Evolutionary conservation across 768 basidiomycete genomes (phyloP), one percentile per base, ranked within the genome.

Genomic region (Russula compacta): DNA sequence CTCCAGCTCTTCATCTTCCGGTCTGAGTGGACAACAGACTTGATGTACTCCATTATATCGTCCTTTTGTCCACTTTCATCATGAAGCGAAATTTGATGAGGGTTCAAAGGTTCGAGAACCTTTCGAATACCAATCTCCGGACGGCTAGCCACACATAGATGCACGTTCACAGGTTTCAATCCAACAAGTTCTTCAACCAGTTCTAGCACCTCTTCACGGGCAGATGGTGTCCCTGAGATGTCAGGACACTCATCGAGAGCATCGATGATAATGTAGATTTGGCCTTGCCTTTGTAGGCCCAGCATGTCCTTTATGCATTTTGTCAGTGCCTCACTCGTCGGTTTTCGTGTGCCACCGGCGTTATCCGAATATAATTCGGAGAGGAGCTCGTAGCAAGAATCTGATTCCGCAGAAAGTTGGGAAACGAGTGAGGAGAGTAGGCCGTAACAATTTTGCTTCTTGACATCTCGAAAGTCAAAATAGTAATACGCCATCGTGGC

Each of bases 401-500:
- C 19, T 4, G 49, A 51, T 14, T 49, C n/a, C 4, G 36, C 10
- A 19, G 43, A 49, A 17, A 58, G 48, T 8, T 58, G 57, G 0
- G 21, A 38, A 19, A 50, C 29, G 50, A 59, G 58, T 21, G 58
- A 59, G 10, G 48, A 21, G 32, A 59, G 42, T 0, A 59, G n/a
- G 32, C 58, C 58, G 11, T 43, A 24, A 24, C 19, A 33, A 6
- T 53, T 19, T 35, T 59, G 58, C 11, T 59, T 59, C 15, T 39
- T 17, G 33, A 14, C n/a, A 10, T 59, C 58, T 32, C 58, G 32
- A 36, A 59, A 59, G n/a, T 59, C 58, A 17, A 50, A 59, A 12
- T 59, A 59, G n/a, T 54, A 60, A 12, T 60, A 60, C 1, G 29
- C 53, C 50, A 59, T 44, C 10, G 50, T 38, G 3, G 58, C 58